phyloP scores from a whole-genome alignment of 2,329 filamentous ascomycete genomes.

The Aspergillus felis region DNA sequence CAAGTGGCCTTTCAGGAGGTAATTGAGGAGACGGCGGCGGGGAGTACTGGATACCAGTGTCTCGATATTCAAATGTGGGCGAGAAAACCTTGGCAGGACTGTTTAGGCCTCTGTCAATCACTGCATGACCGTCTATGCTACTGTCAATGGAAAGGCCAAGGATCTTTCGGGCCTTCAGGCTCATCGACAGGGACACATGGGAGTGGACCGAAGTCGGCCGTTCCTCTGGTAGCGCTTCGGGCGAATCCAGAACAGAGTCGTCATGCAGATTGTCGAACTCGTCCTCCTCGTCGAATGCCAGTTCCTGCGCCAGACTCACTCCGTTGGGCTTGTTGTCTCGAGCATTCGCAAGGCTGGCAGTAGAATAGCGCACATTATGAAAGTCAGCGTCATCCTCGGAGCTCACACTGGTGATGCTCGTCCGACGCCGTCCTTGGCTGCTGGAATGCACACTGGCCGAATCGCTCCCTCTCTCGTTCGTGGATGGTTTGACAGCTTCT shows the following conservation, averaged over 20 bases:
- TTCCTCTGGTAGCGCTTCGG: slow-evolving; percentile 42
- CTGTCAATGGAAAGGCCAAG: slow-evolving; percentile 41
- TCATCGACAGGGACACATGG: slow-evolving; percentile 30
- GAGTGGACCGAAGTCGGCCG: slow-evolving; percentile 40
- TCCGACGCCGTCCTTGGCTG: slow-evolving; percentile 60
- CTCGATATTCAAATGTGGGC: slow-evolving; percentile 57
- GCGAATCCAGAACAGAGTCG: slow-evolving; percentile 59
- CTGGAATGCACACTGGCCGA: slow-evolving; percentile 68
- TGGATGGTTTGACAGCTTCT: slow-evolving; percentile 58
- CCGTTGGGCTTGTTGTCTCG: slow-evolving; percentile 59
- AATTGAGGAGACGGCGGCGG: slow-evolving; percentile 68
- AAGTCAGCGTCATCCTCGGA: slow-evolving; percentile 45
- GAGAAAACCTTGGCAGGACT: slow-evolving; percentile 50
- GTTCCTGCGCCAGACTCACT: slow-evolving; percentile 82
- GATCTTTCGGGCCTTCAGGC: slow-evolving; percentile 43
- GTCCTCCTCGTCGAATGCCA: slow-evolving; percentile 80
- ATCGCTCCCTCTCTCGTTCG: slow-evolving; percentile 57
- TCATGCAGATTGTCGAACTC: slow-evolving; percentile 61
- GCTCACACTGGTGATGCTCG: slow-evolving; percentile 51
- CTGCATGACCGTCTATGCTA: slow-evolving; percentile 22
- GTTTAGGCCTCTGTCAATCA: slow-evolving; percentile 24
- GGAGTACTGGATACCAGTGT: slow-evolving; percentile 77
- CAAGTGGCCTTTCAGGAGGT: slow-evolving; percentile 5
- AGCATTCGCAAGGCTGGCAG: slow-evolving; percentile 55
- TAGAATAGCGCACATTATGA: slow-evolving; percentile 66